Base-by-base conservation (phyloP, 2,329 filamentous ascomycete genomes). In the Magnaporthiopsis poae region DNA sequence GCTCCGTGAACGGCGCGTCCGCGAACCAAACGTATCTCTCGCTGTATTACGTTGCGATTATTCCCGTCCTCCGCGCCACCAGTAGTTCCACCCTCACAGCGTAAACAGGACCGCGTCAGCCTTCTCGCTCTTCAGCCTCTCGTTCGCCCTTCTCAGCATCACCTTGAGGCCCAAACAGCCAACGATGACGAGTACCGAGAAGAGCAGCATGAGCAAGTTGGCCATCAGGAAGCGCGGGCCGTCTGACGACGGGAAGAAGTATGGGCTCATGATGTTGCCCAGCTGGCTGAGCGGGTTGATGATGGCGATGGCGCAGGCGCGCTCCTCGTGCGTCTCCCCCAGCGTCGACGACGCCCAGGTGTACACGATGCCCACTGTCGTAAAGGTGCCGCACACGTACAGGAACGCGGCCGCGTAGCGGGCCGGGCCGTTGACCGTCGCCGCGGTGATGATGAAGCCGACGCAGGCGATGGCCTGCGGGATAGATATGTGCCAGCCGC, bases 221-320 rank as follows among this genome's bases (percentile, higher is more conserved):
- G 65, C 63, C 36, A 65, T 36, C n/a, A 64, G 18, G 12, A 18
- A 64, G 25, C 62, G 62, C 62, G 62, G 62, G 15, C 18, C 77
- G 69, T 88, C 83, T 21, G 78, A 71, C 0, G 80, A 74, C 64
- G 82, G 81, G 74, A 87, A 88, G 75, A 88, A 88, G 73, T 88
- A 87, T 0, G 86, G 86, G 0, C 85, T 83, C 4, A 80, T 81
- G 60, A 88, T 86, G 70, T 88, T 88, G 5, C 85, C 86, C 1
- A 82, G 39, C 62, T 79, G 76, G 0, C 72, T 73, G 25, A 77
- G 68, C 8, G 79, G 71, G 62, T 78, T 78, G 27, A 78, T 72
- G 0, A 79, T 73, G 1, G 77, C 74, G 7, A 72, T 73, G 5
- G 75, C 76, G 18, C 68, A 69, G 1, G 78, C 77, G 12, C 74